Evolutionary conservation across 352 stramenopile species (phyloP).

Genomic region (Globisporangium megalacanthum): DNA sequence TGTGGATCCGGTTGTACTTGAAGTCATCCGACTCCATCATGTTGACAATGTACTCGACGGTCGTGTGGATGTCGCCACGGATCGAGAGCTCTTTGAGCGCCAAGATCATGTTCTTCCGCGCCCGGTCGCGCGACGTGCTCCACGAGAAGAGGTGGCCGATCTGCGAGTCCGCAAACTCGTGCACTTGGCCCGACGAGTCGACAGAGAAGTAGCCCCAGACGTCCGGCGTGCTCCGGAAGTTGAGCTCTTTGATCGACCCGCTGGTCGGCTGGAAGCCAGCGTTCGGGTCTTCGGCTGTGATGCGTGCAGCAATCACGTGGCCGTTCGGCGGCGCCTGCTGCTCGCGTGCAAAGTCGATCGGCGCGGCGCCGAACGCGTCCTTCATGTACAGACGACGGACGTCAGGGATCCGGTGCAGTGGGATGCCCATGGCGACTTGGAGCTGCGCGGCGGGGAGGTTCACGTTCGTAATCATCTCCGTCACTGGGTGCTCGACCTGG

Average conservation of each 20-base stretch:
- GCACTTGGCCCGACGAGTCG: constrained; percentile 97
- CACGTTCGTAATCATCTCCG: constrained; percentile 98
- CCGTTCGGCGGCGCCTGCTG: constrained; percentile 77
- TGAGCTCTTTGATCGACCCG: constrained; percentile 98
- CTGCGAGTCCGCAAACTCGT: constrained; percentile 99
- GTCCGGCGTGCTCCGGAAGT: constrained; percentile 98
- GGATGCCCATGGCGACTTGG: constrained; percentile 99
- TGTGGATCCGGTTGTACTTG: constrained; percentile 98
- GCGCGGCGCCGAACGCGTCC: constrained; percentile 85
- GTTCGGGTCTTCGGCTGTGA: constrained; percentile 99
- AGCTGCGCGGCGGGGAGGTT: constrained; percentile 97
- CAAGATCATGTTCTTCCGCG: constrained; percentile 97
- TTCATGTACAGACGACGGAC: constrained; percentile 97
- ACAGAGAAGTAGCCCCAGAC: constrained; percentile 99
- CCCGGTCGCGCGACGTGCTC: constrained; percentile 94
- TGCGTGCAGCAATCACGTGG: constrained; percentile 98
- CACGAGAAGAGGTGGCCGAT: constrained; percentile 99
- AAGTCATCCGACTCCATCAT: constrained; percentile 99
- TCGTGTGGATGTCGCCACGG: constrained; percentile 99
- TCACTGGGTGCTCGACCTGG: constrained; percentile 99
- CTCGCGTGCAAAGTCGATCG: constrained; percentile 96
- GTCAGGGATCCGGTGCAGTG: constrained; percentile 97
- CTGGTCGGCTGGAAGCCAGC: constrained; percentile 98
- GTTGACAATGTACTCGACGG: constrained; percentile 99
- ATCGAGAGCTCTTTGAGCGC: constrained; percentile 99